phyloP scores from a whole-genome alignment of 2,329 filamentous ascomycete genomes.

The Calonectria pseudoturangicola region DNA sequence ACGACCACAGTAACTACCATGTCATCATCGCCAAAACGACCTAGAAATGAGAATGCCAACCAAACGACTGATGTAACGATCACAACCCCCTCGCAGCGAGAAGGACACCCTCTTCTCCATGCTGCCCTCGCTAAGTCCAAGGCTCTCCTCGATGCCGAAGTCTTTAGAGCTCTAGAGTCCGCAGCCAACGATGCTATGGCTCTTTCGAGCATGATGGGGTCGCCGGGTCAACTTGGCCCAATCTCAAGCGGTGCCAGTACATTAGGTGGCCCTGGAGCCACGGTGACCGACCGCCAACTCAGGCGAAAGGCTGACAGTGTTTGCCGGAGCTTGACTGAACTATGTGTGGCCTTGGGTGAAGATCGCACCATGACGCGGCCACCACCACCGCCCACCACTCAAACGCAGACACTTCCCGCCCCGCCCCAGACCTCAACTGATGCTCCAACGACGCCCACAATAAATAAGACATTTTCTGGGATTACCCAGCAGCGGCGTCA shows the following conservation, averaged over 20 bases:
- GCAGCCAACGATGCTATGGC: slow-evolving; percentile 88
- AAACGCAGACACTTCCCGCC: slow-evolving; percentile 47
- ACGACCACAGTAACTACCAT: slow-evolving; percentile 93
- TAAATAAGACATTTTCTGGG: slow-evolving; percentile 63
- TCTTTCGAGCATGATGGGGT: slow-evolving; percentile 86
- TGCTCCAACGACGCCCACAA: slow-evolving; percentile 65
- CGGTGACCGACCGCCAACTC: slow-evolving; percentile 86
- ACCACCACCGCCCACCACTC: slow-evolving; percentile 49
- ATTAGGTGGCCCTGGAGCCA: slow-evolving; percentile 69
- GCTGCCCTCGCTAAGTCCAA: slow-evolving; percentile 88
- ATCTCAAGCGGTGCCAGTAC: slow-evolving; percentile 80
- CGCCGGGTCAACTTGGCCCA: slow-evolving; percentile 79
- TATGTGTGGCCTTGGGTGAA: slow-evolving; percentile 89
- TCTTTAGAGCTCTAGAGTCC: slow-evolving; percentile 87
- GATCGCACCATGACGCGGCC: slow-evolving; percentile 65
- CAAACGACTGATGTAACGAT: slow-evolving; percentile 61
- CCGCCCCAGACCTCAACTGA: slow-evolving; percentile 48
- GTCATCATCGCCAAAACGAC: slow-evolving; percentile 89
- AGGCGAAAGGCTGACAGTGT: slow-evolving; percentile 94
- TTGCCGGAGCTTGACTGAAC: slow-evolving; percentile 92
- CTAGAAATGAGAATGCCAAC: slow-evolving; percentile 47
- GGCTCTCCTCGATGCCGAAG: slow-evolving; percentile 78
- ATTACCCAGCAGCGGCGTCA: slow-evolving; percentile 63
- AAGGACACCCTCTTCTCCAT: slow-evolving; percentile 85
- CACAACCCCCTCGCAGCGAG: slow-evolving; percentile 67